These are phyloP conservation scores for Calvatia gigantea DNA, from an alignment of 768 basidiomycete species.

Conservation along the genomic window DNA sequence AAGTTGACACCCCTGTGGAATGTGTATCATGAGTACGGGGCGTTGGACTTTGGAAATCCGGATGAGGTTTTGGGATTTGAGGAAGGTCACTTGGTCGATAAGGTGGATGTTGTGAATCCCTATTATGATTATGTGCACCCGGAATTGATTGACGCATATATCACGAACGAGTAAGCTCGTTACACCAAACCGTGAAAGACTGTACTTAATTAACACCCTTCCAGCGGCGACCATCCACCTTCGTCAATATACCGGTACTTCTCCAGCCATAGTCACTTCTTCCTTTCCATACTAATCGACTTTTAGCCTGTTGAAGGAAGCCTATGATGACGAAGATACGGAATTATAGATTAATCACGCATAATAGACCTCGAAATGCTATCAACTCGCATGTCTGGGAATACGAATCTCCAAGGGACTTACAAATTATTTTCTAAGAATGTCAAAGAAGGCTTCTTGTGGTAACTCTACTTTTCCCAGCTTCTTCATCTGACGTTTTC, in stretches of 20 bases:
- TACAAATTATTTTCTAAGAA: slow-evolving; percentile 58
- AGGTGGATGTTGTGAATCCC: slow-evolving; percentile 93
- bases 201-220: slow-evolving; percentile 11
- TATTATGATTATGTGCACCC: slow-evolving; percentile 95
- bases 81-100: slow-evolving; percentile 76
- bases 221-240: slow-evolving; percentile 93
- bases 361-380: slow-evolving; percentile 14
- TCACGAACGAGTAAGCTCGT: slow-evolving; percentile 89
- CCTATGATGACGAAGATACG: slow-evolving; percentile 93
- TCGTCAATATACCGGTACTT: slow-evolving; percentile 84
- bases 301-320: slow-evolving; percentile 79
- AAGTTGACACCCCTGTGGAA: slow-evolving; percentile 94
- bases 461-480: slow-evolving; percentile 88
- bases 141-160: slow-evolving; percentile 88
- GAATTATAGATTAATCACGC: slow-evolving; percentile 50
- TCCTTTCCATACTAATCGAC: slow-evolving; percentile 15
- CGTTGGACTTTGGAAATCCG: slow-evolving; percentile 75
- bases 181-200: neutral
- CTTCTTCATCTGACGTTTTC: slow-evolving; percentile 85
- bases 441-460: slow-evolving; percentile 93
- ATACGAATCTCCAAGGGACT: neutral
- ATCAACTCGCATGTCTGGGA: slow-evolving; percentile 8
- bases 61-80: slow-evolving; percentile 65
- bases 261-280: neutral
- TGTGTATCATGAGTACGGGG: slow-evolving; percentile 81